These are phyloP conservation scores for Talaromyces verruculosus DNA, from an alignment of 2,329 filamentous ascomycete genomes.

Conservation along the genomic window DNA sequence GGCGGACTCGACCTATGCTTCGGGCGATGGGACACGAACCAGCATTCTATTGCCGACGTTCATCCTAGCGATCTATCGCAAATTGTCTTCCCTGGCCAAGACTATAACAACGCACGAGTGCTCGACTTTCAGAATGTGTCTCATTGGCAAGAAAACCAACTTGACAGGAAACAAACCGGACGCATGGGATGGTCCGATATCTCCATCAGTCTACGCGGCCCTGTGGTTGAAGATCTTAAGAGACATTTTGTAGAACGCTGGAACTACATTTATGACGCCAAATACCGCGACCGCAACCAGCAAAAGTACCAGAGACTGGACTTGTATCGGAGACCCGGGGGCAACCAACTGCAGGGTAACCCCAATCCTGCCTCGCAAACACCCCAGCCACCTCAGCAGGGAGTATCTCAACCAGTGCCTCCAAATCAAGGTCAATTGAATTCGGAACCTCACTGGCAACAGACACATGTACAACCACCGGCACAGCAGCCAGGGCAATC, in stretches of 20 bases:
- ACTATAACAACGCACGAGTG: constrained; percentile 86
- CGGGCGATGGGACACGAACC: constrained; percentile 83
- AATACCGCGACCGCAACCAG: constrained; percentile 65
- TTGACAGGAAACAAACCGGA: constrained; percentile 74
- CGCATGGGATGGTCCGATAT: constrained; percentile 95
- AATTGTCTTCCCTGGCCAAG: constrained; percentile 83
- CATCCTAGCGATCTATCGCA: constrained; percentile 74
- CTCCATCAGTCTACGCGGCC: constrained; percentile 71
- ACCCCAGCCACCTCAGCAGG: constrained; percentile 24
- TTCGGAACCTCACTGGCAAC: constrained; percentile 22
- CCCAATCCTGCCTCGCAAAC: constrained; percentile 23
- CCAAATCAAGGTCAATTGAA: constrained; percentile 19
- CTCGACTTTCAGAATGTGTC: constrained; percentile 77
- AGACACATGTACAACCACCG: constrained; percentile 13
- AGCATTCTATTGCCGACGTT: constrained; percentile 79
- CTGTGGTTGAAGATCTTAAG: constrained; percentile 71
- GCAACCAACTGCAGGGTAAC: constrained; percentile 27
- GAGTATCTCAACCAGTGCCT: constrained; percentile 18
- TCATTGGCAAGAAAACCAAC: constrained; percentile 81
- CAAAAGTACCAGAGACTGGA: constrained; percentile 45
- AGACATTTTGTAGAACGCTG: constrained; percentile 82
- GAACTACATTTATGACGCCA: constrained; percentile 86
- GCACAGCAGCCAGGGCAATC: constrained; percentile 8
- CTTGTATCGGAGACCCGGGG: constrained; percentile 31
- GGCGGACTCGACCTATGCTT: constrained; percentile 86